A percentile compares a stretch with the other conserved stretches of the same genome.
phyloP scores from a whole-genome alignment of 441 rosid species.

The Aquilaria agallochum region DNA sequence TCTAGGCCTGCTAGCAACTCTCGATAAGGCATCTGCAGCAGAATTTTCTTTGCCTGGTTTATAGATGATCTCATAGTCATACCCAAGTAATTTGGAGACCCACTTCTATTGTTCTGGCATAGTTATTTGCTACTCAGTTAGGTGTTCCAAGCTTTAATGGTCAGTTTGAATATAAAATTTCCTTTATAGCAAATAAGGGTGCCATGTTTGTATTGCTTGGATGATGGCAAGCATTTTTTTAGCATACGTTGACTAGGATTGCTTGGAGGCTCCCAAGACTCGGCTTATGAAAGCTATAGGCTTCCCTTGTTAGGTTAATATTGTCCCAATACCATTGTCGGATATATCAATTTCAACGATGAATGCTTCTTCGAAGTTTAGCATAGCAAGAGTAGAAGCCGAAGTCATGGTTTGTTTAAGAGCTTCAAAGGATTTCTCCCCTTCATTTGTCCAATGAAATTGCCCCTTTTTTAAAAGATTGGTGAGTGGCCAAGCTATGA shows the following conservation, averaged over 20 bases:
- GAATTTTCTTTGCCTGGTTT: not conserved
- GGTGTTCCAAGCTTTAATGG: not conserved
- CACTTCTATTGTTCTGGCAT: not conserved
- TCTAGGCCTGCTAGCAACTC: not conserved
- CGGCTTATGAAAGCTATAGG: not conserved
- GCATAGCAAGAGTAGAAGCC: not conserved
- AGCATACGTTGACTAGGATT: not conserved
- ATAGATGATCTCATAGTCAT: not conserved
- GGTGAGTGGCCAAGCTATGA: not conserved
- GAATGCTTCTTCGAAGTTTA: not conserved
- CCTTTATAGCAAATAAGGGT: too few relatives aligned
- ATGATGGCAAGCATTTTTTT: not conserved
- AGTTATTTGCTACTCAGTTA: not conserved
- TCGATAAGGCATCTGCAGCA: not conserved
- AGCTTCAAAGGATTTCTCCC: not conserved
- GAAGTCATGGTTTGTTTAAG: not conserved
- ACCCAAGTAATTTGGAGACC: not conserved
- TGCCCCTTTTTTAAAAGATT: not conserved
- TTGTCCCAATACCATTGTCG: not conserved
- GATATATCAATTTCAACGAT: not conserved
- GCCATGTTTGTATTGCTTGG: too few relatives aligned
- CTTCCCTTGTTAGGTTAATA: not conserved
- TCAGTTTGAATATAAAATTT: not conserved
- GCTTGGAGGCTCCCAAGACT: not conserved
- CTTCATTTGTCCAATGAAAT: not conserved